These are phyloP conservation scores for Collybiopsis confluens DNA, from an alignment of 768 basidiomycete genomes.

Conservation along the genomic window DNA sequence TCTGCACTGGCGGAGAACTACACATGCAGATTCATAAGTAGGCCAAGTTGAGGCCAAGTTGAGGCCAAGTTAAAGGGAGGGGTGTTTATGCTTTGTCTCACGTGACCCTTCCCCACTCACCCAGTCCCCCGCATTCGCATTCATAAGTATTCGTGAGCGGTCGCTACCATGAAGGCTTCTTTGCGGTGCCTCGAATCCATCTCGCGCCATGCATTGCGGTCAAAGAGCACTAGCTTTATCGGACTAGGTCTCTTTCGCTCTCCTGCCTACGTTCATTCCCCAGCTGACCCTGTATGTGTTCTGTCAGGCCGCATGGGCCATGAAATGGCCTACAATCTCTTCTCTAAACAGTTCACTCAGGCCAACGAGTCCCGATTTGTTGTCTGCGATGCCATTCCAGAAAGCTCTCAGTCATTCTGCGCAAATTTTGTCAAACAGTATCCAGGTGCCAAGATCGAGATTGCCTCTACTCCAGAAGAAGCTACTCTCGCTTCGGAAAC, in stretches of 20 bases:
- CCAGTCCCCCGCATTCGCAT: too few relatives aligned
- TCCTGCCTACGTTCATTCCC: neutral
- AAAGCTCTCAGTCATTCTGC: constrained; percentile 53
- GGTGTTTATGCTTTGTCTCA: too few relatives aligned
- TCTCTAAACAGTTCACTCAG: constrained; percentile 64
- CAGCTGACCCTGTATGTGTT: neutral
- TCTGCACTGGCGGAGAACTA: too few relatives aligned
- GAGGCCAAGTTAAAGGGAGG: too few relatives aligned
- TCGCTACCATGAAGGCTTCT: constrained; percentile 63
- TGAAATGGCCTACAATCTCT: constrained; percentile 82
- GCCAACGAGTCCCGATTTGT: constrained; percentile 56
- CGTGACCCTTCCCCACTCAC: too few relatives aligned
- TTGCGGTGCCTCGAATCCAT: constrained; percentile 34
- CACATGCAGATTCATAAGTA: too few relatives aligned
- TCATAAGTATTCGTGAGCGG: too few relatives aligned
- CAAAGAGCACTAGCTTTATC: constrained; percentile 68
- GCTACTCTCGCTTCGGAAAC: constrained; percentile 60
- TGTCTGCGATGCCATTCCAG: constrained; percentile 73
- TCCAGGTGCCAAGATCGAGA: constrained; percentile 53
- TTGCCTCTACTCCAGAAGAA: constrained; percentile 64
- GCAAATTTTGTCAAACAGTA: constrained; percentile 51
- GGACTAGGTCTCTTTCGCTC: constrained; percentile 51
- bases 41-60: too few relatives aligned
- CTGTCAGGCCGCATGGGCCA: constrained; percentile 62
- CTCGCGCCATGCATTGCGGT: constrained; percentile 30